phyloP scores from a whole-genome alignment of 1,284 basidiomycete species.

The Phenoliferia sp. region DNA sequence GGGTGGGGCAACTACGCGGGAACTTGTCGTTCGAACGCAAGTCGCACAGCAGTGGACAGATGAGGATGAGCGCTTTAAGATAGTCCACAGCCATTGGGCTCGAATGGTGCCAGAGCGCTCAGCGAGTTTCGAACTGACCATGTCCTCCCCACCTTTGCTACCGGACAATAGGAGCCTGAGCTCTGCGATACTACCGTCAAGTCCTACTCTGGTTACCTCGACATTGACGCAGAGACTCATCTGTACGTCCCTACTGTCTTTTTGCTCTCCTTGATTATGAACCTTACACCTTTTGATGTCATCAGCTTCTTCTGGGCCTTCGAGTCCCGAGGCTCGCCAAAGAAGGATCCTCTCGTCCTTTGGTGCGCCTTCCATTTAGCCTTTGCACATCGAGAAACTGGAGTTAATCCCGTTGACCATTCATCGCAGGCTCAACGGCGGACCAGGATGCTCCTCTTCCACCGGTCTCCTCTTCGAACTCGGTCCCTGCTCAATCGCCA shows the following conservation, averaged over 20 bases:
- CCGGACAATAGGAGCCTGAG: constrained; percentile 8
- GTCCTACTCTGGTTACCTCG: constrained; percentile 73
- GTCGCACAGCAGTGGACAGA: too few relatives aligned
- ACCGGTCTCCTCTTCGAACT: constrained; percentile 58
- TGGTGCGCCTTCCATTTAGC: constrained; percentile 70
- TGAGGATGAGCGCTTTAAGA: too few relatives aligned
- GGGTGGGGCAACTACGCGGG: too few relatives aligned
- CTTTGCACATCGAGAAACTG: background rate
- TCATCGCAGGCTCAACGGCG: background rate
- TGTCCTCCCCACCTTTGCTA: background rate
- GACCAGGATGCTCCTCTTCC: constrained; percentile 24
- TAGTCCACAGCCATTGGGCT: too few relatives aligned
- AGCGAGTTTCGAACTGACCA: background rate
- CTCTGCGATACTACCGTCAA: constrained; percentile 78
- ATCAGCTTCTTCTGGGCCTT: constrained; percentile 58
- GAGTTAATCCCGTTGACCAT: background rate
- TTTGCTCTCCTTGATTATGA: too few relatives aligned
- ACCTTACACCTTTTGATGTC: too few relatives aligned
- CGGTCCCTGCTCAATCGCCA: constrained; percentile 69
- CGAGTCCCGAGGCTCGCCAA: constrained; percentile 67
- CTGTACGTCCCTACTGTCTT: constrained; percentile 61
- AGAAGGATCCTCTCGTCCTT: constrained; percentile 71
- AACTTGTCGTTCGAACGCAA: too few relatives aligned
- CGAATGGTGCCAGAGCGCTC: too few relatives aligned
- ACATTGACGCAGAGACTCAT: constrained; percentile 77